These are phyloP conservation scores for Agrocybe praecox DNA, from an alignment of 768 basidiomycete genomes.

Conservation along the genomic window DNA sequence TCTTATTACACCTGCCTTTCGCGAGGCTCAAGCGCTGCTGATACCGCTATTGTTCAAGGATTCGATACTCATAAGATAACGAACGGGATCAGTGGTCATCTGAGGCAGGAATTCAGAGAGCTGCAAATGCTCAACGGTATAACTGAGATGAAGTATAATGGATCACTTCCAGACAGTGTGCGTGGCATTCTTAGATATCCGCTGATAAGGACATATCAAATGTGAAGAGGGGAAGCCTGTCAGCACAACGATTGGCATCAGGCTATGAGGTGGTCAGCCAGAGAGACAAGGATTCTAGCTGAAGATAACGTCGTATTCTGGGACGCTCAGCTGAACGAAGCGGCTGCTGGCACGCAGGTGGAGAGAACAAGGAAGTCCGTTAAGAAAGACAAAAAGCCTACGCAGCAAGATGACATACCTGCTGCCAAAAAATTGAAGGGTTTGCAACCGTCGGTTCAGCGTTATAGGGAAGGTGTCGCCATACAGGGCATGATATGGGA, in stretches of 20 bases:
- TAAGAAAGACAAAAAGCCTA: no score
- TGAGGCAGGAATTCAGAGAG: constrained; percentile 28
- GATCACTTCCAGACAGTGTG: constrained; percentile 5
- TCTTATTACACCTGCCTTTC: constrained; percentile 29
- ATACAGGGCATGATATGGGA: constrained; percentile 20
- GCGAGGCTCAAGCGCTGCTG: constrained; percentile 27
- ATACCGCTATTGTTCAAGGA: constrained; percentile 26
- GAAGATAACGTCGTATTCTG: not conserved
- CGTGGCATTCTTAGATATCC: constrained; percentile 14
- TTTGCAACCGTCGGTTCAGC: no score
- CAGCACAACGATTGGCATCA: not conserved
- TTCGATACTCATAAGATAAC: constrained; percentile 20
- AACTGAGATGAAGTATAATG: constrained; percentile 17
- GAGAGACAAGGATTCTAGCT: not conserved
- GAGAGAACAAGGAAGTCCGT: no score
- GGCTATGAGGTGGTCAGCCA: not conserved
- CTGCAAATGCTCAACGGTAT: constrained; percentile 31
- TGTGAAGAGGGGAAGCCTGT: not conserved
- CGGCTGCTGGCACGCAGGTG: no score
- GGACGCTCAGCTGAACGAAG: not conserved
- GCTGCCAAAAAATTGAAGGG: constrained; percentile 1
- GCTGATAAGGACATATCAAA: constrained; percentile 15
- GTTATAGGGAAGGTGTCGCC: no score
- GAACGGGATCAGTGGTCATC: constrained; percentile 11
- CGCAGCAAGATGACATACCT: not conserved